Evolutionary conservation across 257 asterid genomes (phyloP).

Genomic region (Solanum peruvianum): DNA sequence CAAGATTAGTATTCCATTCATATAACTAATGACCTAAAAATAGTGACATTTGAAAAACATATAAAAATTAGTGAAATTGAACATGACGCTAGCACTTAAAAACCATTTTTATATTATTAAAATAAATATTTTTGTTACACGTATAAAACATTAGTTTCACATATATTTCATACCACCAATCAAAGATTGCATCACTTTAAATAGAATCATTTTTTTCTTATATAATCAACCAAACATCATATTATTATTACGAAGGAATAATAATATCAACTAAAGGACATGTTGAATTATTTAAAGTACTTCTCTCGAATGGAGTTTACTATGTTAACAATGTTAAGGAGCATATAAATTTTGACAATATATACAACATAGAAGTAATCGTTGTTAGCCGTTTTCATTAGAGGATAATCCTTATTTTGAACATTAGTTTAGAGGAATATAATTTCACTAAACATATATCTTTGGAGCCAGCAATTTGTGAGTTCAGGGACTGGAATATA

Average conservation of each 20-base stretch:
- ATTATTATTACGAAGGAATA: background rate
- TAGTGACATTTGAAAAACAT: background rate
- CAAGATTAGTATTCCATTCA: background rate
- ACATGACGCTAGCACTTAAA: background rate
- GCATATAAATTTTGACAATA: background rate
- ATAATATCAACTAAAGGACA: background rate
- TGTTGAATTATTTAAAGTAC: background rate
- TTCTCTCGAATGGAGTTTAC: background rate
- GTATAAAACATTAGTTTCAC: background rate
- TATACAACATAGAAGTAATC: background rate
- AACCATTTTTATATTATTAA: too few species aligned
- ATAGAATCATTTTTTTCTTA: background rate
- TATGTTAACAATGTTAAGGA: background rate
- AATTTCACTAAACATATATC: background rate
- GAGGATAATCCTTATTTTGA: background rate
- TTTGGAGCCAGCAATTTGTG: background rate
- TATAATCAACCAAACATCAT: background rate
- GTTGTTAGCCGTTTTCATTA: background rate
- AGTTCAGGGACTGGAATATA: background rate
- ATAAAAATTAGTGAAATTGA: background rate
- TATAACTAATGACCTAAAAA: background rate
- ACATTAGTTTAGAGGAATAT: background rate
- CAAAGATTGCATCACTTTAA: too few species aligned
- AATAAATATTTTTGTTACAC: background rate
- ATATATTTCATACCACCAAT: too few species aligned